Evolutionary conservation across 2,329 filamentous ascomycete species (phyloP).

Genomic region (Tolypocladium ophioglossoides): DNA sequence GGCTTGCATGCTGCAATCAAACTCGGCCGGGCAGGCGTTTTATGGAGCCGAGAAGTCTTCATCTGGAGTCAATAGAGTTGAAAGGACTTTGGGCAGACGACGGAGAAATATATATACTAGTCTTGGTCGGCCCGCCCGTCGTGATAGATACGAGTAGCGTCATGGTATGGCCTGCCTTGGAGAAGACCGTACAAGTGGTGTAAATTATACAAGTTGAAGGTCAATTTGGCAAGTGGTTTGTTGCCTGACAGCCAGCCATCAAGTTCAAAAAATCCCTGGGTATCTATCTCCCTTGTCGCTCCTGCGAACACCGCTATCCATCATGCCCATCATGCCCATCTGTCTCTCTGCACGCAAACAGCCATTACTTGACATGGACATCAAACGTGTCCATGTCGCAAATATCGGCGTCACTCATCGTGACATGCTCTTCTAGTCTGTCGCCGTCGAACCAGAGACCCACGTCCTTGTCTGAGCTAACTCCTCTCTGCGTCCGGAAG

Average conservation of each 20-base stretch:
- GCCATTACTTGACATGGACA: constrained; percentile 42
- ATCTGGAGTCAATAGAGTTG: background rate
- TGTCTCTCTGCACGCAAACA: background rate
- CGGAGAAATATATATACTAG: background rate
- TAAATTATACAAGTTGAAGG: background rate
- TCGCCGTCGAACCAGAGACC: constrained; percentile 69
- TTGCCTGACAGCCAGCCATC: background rate
- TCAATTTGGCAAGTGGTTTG: background rate
- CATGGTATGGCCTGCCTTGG: background rate
- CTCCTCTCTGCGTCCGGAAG: constrained; percentile 44
- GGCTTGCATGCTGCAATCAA: background rate
- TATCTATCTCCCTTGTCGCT: background rate
- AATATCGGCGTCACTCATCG: constrained; percentile 58
- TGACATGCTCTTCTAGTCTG: constrained; percentile 46
- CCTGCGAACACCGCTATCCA: background rate
- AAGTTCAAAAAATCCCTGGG: background rate
- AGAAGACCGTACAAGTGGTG: background rate
- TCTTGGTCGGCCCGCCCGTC: background rate
- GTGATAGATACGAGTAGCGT: too few species aligned
- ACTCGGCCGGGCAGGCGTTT: background rate
- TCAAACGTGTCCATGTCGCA: constrained; percentile 68
- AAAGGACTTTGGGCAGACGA: background rate
- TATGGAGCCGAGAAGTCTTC: background rate
- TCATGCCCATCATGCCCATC: background rate
- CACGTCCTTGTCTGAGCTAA: constrained; percentile 43